Conservation (phyloP, 1,284 basidiomycete genomes). For the Microbotryomycetes sp. region DNA sequence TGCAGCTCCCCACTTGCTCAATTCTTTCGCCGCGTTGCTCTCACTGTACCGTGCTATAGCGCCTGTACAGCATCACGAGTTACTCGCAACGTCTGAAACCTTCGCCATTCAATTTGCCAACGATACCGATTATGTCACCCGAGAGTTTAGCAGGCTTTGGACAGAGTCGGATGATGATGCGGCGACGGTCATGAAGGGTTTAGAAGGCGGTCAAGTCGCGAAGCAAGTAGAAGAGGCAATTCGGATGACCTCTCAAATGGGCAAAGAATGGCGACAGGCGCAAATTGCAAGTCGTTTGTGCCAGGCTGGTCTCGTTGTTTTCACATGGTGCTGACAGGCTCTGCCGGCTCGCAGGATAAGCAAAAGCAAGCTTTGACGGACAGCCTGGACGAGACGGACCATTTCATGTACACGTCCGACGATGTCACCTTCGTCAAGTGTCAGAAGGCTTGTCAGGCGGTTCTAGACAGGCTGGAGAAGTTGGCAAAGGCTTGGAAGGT, state of each 20-base stretch:
- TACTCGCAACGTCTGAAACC: conserved; percentile 52
- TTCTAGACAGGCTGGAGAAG: conserved; percentile 59
- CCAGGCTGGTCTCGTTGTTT: background rate
- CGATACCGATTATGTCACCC: conserved; percentile 65
- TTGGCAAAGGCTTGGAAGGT: conserved; percentile 69
- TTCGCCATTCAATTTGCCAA: conserved; percentile 75
- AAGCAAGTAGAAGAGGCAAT: conserved; percentile 18
- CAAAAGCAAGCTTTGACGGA: conserved; percentile 48
- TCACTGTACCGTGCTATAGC: conserved; percentile 76
- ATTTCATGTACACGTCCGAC: conserved; percentile 64
- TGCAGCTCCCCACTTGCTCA: conserved; percentile 43
- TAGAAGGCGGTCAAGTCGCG: background rate
- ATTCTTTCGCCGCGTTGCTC: conserved; percentile 58
- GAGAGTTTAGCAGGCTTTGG: conserved; percentile 44
- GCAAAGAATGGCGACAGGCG: conserved; percentile 20
- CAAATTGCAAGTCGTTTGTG: conserved; percentile 22
- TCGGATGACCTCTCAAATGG: conserved; percentile 15
- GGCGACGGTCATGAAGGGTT: background rate
- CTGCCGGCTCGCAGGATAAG: conserved; percentile 42
- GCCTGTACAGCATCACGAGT: conserved; percentile 57
- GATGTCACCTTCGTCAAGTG: conserved; percentile 71
- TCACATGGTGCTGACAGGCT: background rate
- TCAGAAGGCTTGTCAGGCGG: conserved; percentile 60
- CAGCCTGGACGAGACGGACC: conserved; percentile 56
- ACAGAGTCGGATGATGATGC: background rate